Percentiles rank a stretch among this genome's conserved stretches.
Evolutionary conservation across 805 yeast species (phyloP).

Genomic region (Yarrowia sp.): DNA sequence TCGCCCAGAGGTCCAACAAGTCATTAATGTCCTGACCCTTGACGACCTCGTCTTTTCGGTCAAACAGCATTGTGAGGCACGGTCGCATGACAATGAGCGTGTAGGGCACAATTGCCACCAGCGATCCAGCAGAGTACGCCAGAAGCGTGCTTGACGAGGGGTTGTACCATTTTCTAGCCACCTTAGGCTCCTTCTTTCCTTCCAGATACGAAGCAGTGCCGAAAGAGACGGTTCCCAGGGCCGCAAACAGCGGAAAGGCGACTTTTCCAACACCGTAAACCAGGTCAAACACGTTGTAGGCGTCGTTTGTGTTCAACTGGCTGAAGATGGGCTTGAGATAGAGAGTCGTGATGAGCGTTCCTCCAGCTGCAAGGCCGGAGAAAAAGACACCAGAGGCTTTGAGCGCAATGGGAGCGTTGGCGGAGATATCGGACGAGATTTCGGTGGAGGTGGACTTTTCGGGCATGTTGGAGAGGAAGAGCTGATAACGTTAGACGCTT

Average conservation of each 20-base stretch:
- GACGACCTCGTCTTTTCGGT: neutral
- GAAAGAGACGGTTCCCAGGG: neutral
- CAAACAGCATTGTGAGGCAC: neutral
- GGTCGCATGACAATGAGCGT: constrained; percentile 1
- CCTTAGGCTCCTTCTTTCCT: neutral
- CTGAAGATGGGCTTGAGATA: neutral
- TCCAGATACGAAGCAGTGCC: neutral
- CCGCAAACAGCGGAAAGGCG: neutral
- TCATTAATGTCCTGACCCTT: constrained; percentile 14
- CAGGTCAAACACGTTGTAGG: constrained; percentile 3
- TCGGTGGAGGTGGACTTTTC: neutral
- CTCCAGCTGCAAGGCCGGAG: constrained; percentile 19
- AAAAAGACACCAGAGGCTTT: constrained; percentile 6
- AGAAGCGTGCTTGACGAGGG: neutral
- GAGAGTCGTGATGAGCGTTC: constrained; percentile 3
- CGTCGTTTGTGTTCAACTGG: neutral
- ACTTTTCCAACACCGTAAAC: constrained; percentile 13
- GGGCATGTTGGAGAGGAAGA: too few relatives aligned
- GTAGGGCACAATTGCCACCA: constrained; percentile 8
- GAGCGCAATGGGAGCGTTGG: neutral
- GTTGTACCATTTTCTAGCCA: constrained; percentile 1
- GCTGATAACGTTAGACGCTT: too few relatives aligned
- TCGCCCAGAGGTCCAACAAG: neutral
- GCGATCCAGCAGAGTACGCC: neutral
- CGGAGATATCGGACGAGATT: neutral